Evolutionary conservation across 1,284 basidiomycete species (phyloP).

Genomic region (Singerocomus inundabilis): DNA sequence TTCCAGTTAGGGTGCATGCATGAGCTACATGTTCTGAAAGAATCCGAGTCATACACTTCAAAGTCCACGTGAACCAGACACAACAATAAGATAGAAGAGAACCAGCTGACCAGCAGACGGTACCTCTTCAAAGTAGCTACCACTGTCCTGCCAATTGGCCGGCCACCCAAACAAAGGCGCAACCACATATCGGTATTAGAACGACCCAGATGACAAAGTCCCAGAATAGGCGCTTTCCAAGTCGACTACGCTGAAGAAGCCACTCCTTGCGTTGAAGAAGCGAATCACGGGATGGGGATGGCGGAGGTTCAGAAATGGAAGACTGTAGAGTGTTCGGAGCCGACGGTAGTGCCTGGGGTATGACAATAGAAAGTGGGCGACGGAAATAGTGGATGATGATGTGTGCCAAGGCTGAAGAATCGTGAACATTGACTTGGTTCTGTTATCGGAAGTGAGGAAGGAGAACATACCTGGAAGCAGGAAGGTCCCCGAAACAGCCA

Average conservation of each 20-base stretch:
- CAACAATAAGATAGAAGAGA: not conserved
- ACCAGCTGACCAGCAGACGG: constrained; percentile 13
- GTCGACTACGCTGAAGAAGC: constrained; percentile 62
- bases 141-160: constrained; percentile 46
- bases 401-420: constrained; percentile 53
- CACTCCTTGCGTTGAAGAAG: constrained; percentile 74
- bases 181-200: constrained; percentile 50
- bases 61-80: constrained; percentile 7
- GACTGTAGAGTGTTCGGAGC: constrained; percentile 19
- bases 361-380: constrained; percentile 64
- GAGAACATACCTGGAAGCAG: constrained; percentile 52
- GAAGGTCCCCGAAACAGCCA: constrained; percentile 55
- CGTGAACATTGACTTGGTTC: not conserved
- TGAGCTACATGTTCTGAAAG: constrained; percentile 1
- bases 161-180: constrained; percentile 52
- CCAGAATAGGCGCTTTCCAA: constrained; percentile 64
- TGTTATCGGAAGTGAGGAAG: not conserved
- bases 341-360: constrained; percentile 44
- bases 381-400: constrained; percentile 67
- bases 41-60: not conserved
- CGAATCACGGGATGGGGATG: constrained; percentile 45
- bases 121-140: constrained; percentile 24
- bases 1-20: not conserved
- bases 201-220: constrained; percentile 70
- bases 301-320: constrained; percentile 12